These are phyloP conservation scores for Fusarium sp. DNA, from an alignment of 2,329 filamentous ascomycete species.

Conservation along the genomic window DNA sequence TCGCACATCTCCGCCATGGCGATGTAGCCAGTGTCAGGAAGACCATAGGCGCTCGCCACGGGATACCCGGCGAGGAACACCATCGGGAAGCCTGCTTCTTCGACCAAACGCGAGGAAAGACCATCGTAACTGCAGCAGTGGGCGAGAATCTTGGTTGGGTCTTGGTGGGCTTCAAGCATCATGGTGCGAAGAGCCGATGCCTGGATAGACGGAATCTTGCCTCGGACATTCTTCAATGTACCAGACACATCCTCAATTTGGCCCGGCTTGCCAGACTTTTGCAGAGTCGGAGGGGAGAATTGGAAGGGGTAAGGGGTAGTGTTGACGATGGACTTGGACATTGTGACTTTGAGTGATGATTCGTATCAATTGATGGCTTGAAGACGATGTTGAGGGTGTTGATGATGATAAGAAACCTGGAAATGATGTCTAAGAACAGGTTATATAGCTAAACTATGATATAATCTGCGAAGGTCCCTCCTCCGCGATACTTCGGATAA, in stretches of 20 bases:
- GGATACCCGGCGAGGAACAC: slow-evolving; percentile 59
- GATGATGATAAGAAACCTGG: background rate
- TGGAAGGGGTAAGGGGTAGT: slow-evolving; percentile 50
- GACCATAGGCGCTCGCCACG: slow-evolving; percentile 54
- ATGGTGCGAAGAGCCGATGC: slow-evolving; percentile 54
- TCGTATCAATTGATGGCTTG: background rate
- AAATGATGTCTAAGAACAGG: background rate
- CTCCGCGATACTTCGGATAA: background rate
- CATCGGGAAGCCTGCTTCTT: slow-evolving; percentile 61
- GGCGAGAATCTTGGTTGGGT: slow-evolving; percentile 58
- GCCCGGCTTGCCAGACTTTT: slow-evolving; percentile 28
- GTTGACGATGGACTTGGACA: slow-evolving; percentile 47
- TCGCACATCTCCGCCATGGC: slow-evolving; percentile 60
- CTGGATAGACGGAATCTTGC: slow-evolving; percentile 52
- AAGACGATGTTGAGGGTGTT: background rate
- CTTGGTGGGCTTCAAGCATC: slow-evolving; percentile 55
- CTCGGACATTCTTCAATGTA: slow-evolving; percentile 29
- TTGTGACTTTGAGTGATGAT: background rate
- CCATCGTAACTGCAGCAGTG: slow-evolving; percentile 58
- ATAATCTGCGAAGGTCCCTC: background rate
- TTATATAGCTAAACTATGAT: background rate
- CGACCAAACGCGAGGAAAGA: slow-evolving; percentile 56
- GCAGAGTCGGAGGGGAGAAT: slow-evolving; percentile 33
- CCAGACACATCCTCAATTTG: slow-evolving; percentile 16
- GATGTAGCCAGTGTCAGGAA: slow-evolving; percentile 63